Evolutionary conservation across 2,329 filamentous ascomycete species (phyloP), one percentile per base, ranked within the genome.

Genomic region (Phaeosphaeriaceae sp.): DNA sequence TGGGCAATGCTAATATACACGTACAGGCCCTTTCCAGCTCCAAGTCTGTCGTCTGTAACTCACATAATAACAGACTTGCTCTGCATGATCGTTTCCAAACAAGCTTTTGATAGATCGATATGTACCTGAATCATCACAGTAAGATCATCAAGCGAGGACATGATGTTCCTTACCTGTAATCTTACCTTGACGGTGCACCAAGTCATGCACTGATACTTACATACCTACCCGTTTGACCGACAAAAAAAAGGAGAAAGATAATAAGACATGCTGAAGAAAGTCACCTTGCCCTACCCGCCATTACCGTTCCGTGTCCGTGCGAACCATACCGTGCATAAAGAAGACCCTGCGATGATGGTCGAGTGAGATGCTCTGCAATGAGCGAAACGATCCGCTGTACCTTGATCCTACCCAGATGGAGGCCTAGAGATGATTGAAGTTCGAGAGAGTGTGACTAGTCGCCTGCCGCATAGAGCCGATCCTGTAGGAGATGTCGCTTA

Each of bases 141-240:
- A 72, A 72, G 69, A 73, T 70, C 67, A 65, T 62, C 59, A 68
- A 71, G 68, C 56, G 54, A 66, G 65, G 65, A 68, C 50, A 59
- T 49, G 25, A 58, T 36, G 42, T 53, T 63, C 66, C 67, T 64
- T 72, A 69, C 67, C 69, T 72, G 65, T 59, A 63, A 69, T 69
- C 70, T 65, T 69, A 72, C 69, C 69, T 71, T 63, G 54, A 65
- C 53, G 27, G 31, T 42, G 42, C 51, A 60, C 25, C 48, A 48
- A 41, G 20, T 25, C 50, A 24, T 31, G 53, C 51, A n/a, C 36
- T 49, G 40, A 61, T 68, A 68, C 67, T 71, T 68, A 68, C 65
- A 70, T 72, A 72, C 71, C 68, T 71, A 72, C 70, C 68, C 54
- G 40, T 51, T 40, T 40, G 42, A 48, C 48, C 21, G 40, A 15